Evolutionary conservation across 2,329 filamentous ascomycete genomes (phyloP).

Genomic region (Xylaria sp.): DNA sequence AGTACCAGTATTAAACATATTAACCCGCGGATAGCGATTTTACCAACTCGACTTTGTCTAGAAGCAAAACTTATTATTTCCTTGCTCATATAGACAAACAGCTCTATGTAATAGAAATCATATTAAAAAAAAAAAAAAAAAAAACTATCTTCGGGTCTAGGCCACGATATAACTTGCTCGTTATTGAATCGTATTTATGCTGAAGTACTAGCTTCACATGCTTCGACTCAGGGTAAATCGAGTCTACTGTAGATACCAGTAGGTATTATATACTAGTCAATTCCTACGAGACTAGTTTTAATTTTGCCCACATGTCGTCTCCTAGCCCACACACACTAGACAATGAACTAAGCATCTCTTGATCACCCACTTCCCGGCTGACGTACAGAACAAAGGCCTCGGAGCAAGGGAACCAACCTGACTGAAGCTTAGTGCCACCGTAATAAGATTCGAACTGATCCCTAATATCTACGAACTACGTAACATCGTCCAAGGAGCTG

Average conservation of each 20-base stretch:
- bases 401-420: background rate
- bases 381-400: background rate
- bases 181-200: background rate
- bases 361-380: background rate
- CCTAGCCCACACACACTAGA: background rate
- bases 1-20: background rate
- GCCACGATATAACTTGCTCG: background rate
- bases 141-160: background rate
- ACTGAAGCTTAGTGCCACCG: background rate
- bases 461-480: too few relatives aligned
- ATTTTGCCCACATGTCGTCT: constrained; percentile 4
- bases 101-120: too few relatives aligned
- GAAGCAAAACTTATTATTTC: too few relatives aligned
- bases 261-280: background rate
- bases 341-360: background rate
- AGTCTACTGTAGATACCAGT: background rate
- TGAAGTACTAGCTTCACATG: background rate
- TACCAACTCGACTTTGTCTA: background rate
- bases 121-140: too few relatives aligned
- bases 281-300: constrained; percentile 1
- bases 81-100: too few relatives aligned
- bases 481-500: too few relatives aligned
- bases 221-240: background rate
- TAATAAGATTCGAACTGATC: too few relatives aligned
- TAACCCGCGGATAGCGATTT: background rate